Base-by-base conservation (phyloP, 495 filamentous ascomycete species). In the Trichoderma reesei region DNA sequence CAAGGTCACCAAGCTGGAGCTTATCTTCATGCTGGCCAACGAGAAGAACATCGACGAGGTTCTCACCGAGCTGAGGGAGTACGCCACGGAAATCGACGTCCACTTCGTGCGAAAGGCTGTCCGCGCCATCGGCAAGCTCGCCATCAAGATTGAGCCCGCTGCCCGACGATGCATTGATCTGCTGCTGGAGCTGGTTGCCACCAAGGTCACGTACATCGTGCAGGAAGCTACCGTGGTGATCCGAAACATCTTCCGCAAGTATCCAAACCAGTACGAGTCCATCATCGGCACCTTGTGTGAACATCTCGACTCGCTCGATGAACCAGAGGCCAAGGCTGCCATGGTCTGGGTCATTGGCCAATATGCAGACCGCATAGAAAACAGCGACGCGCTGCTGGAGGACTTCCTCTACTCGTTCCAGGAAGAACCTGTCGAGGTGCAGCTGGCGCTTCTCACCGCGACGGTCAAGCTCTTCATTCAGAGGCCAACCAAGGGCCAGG, bases 211-310 rank as follows among this genome's bases (percentile, higher is more conserved):
- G n/a, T 99, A 99, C 73, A 98, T 99, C 63, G 94, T 99, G 5
- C 94, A 99, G 74, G 94, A 99, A 76, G 94, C 94, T n/a, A 99
- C 95, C 0, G 94, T 99, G 33, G 94, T 99, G 20, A 99, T 99
- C 70, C 88, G 91, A 67, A 98, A 99, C 74, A 98, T 99, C 71
- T 98, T 99, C 83, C 86, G 94, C 65, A 98, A 98, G 75, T 99
- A 99, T 72, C 94, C 94, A 5, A 96, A 97, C 72, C 89, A 96
- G 72, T 99, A 99, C 73, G 94, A 99, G 75, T 90, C 87, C 65
- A 98, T 99, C 76, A 99, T 99, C 73, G 86, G 87, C 14, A 91
- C 91, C 7, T 85, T 99, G 1, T 97, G 96, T 77, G 90, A 96
- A 75, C 91, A 99, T 72, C 84, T 99, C 42, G 94, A 99, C 78